A percentile compares a stretch with the other conserved stretches of the same genome.
phyloP scores from a whole-genome alignment of 2,329 filamentous ascomycete species.

The Xylaria sp. region DNA sequence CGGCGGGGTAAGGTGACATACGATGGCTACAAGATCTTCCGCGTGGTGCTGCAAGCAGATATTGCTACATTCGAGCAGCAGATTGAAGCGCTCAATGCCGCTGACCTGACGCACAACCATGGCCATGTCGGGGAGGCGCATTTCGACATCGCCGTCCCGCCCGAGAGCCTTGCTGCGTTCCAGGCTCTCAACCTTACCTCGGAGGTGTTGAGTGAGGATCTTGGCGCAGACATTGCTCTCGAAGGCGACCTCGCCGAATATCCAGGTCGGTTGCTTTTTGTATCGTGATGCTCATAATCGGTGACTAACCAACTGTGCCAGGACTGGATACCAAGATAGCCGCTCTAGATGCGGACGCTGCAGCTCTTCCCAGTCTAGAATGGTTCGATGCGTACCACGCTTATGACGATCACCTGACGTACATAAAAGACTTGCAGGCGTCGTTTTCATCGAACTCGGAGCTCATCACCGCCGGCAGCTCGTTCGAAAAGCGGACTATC shows the following conservation, averaged over 20 bases:
- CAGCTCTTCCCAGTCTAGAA: constrained; percentile 41
- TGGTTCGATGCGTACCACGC: constrained; percentile 60
- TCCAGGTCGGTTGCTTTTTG: constrained; percentile 25
- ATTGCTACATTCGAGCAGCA: constrained; percentile 31
- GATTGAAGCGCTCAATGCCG: constrained; percentile 33
- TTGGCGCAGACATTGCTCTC: constrained; percentile 37
- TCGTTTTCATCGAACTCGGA: constrained; percentile 51
- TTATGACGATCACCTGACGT: constrained; percentile 55
- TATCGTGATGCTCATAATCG: neutral
- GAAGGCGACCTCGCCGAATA: constrained; percentile 38
- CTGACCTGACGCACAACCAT: constrained; percentile 35
- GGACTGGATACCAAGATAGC: constrained; percentile 19
- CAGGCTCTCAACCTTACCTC: constrained; percentile 35
- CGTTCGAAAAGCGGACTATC: constrained; percentile 54
- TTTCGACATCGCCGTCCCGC: constrained; percentile 41
- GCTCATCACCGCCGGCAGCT: constrained; percentile 51
- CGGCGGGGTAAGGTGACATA: constrained; percentile 35
- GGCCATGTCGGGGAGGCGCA: constrained; percentile 30
- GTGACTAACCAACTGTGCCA: constrained; percentile 2
- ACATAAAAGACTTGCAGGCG: constrained; percentile 49
- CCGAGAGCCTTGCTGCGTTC: constrained; percentile 37
- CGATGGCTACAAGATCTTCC: constrained; percentile 42
- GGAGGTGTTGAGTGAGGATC: constrained; percentile 35
- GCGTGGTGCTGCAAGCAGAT: constrained; percentile 32
- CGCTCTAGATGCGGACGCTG: constrained; percentile 8